A percentile compares a stretch with the other conserved stretches of the same genome.
phyloP scores from a whole-genome alignment of 148 eudicot species.

The Arbutus unedo region DNA sequence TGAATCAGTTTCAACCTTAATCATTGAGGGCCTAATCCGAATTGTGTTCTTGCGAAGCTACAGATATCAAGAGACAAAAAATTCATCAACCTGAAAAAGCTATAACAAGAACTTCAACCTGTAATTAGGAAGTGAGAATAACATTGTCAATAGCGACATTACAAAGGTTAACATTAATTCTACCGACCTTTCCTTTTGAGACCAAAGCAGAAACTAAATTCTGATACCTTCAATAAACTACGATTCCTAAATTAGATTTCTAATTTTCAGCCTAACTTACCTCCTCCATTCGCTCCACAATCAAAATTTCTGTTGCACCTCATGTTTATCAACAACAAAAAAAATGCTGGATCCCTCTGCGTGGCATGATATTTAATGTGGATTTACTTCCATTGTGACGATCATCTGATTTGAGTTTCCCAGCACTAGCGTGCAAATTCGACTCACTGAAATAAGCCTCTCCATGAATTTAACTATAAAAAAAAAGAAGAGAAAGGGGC shows the following conservation, averaged over 20 bases:
- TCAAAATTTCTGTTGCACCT: background rate
- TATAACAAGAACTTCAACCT: background rate
- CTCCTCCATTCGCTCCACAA: background rate
- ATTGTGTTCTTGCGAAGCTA: constrained; percentile 66
- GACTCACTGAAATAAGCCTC: too few species aligned
- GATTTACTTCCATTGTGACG: too few species aligned
- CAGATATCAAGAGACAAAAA: constrained; percentile 6
- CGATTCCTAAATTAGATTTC: background rate
- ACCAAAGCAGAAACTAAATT: background rate
- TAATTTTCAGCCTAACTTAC: background rate
- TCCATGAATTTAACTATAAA: too few species aligned
- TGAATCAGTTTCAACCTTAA: constrained; percentile 53
- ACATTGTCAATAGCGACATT: background rate
- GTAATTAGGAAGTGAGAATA: background rate
- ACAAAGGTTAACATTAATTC: background rate
- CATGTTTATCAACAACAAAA: background rate
- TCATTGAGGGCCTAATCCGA: constrained; percentile 62
- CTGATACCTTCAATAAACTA: background rate
- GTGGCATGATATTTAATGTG: background rate
- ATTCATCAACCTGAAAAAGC: constrained; percentile 8
- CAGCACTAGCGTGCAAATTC: background rate
- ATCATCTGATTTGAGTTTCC: background rate
- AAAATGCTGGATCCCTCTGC: background rate
- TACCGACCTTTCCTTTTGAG: background rate
- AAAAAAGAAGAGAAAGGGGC: background rate